These are phyloP conservation scores for Acacia melanoxylon DNA, from an alignment of 306 rosid genomes.

Conservation along the genomic window DNA sequence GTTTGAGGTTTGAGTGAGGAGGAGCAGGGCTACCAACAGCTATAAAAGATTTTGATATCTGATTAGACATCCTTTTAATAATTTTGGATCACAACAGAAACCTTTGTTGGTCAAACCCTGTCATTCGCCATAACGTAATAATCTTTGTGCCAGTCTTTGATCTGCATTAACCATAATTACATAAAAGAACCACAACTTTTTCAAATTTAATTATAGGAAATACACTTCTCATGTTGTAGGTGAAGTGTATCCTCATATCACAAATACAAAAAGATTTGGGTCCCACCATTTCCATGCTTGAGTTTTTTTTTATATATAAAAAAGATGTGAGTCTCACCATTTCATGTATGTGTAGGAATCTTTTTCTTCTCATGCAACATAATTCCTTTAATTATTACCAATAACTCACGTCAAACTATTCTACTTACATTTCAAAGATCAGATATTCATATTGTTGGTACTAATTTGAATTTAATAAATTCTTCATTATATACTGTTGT, in stretches of 20 bases:
- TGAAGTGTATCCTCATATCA: no score
- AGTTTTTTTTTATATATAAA: no score
- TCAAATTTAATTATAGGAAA: no score
- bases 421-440: background rate
- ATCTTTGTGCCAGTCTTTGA: slow-evolving; percentile 26
- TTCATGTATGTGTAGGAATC: no score
- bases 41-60: slow-evolving; percentile 32
- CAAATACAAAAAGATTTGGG: no score
- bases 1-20: slow-evolving; percentile 39
- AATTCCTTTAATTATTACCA: no score
- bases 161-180: background rate
- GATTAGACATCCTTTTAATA: slow-evolving; percentile 58
- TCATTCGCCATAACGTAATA: slow-evolving; percentile 19
- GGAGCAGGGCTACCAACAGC: slow-evolving; percentile 39
- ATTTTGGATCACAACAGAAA: background rate
- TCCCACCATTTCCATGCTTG: no score
- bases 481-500: no score
- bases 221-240: no score
- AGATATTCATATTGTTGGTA: background rate
- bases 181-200: background rate
- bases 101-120: slow-evolving; percentile 44
- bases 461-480: no score
- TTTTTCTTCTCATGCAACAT: no score
- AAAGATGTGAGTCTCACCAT: no score
- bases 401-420: background rate